Percentiles rank a stretch among this genome's conserved stretches.
Evolutionary conservation across 192 early-diverging fungal species (phyloP).

Genomic region (Thamnidium elegans): DNA sequence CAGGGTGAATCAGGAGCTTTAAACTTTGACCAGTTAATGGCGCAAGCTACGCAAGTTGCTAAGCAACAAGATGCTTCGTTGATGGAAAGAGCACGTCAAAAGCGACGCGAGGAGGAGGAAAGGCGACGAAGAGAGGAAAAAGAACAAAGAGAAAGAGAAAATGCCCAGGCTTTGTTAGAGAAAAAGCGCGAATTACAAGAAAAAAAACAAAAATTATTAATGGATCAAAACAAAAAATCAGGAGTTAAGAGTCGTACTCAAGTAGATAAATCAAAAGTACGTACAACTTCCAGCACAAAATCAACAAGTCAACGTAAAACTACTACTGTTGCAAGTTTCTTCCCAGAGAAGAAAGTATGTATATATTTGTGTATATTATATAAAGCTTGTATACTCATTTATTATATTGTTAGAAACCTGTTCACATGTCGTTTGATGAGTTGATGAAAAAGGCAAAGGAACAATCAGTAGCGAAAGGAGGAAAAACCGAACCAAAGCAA

Average conservation of each 20-base stretch:
- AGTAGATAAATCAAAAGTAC: not conserved
- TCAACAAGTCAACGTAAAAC: not conserved
- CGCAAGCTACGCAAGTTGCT: constrained; percentile 20
- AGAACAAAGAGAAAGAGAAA: constrained; percentile 2
- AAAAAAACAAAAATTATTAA: not conserved
- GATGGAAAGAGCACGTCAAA: constrained; percentile 16
- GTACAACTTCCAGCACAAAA: not conserved
- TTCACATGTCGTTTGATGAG: constrained; percentile 10
- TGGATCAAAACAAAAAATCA: not conserved
- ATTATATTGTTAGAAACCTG: constrained; percentile 14
- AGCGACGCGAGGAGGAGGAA: constrained; percentile 14
- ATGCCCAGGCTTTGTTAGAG: not conserved
- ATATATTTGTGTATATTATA: not conserved
- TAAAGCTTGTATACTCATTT: not conserved
- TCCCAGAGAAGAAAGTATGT: constrained; percentile 17
- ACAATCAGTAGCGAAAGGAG: not conserved
- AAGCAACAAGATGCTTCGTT: constrained; percentile 20
- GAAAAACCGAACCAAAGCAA: not conserved
- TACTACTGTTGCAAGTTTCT: not conserved
- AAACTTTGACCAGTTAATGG: constrained; percentile 22
- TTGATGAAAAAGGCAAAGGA: constrained; percentile 14
- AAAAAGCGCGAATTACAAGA: not conserved
- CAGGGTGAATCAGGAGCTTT: constrained; percentile 13
- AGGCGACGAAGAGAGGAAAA: constrained; percentile 3
- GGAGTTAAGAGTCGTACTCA: not conserved